phyloP scores from a whole-genome alignment of 2,329 filamentous ascomycete genomes.

The Beauveria caledonica region DNA sequence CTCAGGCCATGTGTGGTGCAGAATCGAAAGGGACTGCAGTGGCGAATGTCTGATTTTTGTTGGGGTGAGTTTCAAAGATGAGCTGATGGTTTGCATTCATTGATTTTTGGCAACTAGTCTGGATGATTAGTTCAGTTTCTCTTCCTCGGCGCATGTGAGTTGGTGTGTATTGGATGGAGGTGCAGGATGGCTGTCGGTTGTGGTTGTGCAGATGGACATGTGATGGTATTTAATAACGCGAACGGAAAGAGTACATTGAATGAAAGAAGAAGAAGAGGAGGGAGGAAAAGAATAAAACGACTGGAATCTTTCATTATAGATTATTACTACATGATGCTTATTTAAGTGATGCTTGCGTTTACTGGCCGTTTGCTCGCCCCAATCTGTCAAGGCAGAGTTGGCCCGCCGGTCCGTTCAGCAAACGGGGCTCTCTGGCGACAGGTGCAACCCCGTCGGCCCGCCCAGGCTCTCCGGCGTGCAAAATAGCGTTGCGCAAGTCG shows the following conservation, averaged over 20 bases:
- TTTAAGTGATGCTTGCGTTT: background rate
- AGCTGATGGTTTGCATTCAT: background rate
- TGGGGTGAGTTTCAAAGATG: background rate
- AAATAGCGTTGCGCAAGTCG: background rate
- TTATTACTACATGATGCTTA: no score
- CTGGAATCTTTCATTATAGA: no score
- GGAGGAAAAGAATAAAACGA: no score
- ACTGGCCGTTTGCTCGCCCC: background rate
- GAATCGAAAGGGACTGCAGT: background rate
- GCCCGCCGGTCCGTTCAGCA: slow-evolving; percentile 7
- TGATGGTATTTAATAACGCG: no score
- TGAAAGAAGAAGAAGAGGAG: no score
- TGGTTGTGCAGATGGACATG: background rate
- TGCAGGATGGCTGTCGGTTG: background rate
- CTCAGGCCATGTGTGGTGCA: background rate
- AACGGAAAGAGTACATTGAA: no score
- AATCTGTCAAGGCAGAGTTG: background rate
- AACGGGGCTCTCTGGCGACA: background rate
- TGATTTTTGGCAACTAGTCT: background rate
- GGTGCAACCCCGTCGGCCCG: background rate
- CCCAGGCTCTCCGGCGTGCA: slow-evolving; percentile 8
- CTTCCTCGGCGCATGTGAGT: background rate
- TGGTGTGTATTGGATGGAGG: background rate
- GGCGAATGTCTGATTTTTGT: background rate
- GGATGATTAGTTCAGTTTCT: background rate